Evolutionary conservation across 805 yeast genomes (phyloP).

Genomic region (Schwanniomyces pseudopolymorphus): DNA sequence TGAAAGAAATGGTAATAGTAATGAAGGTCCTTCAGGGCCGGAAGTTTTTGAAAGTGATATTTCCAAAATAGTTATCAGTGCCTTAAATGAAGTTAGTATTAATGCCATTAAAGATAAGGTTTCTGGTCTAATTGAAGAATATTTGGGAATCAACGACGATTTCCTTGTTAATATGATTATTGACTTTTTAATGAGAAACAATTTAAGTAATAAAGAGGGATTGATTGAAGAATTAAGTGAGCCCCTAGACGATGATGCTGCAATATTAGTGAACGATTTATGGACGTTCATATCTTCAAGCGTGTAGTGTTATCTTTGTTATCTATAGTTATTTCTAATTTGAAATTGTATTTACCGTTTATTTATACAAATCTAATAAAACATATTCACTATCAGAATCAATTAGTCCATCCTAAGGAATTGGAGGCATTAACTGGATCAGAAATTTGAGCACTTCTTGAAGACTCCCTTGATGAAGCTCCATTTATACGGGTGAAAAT

Average conservation of each 20-base stretch:
- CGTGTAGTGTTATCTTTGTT: no score
- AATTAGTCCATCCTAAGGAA: slow-evolving; percentile 64
- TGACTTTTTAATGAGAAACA: slow-evolving; percentile 31
- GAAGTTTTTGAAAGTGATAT: slow-evolving; percentile 1
- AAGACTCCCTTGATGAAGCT: slow-evolving; percentile 17
- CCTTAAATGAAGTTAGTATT: slow-evolving; percentile 12
- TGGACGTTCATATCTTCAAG: slow-evolving; percentile 22
- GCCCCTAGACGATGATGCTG: slow-evolving; percentile 51
- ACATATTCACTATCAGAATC: neutral
- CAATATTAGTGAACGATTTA: slow-evolving; percentile 39
- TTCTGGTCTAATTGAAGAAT: slow-evolving; percentile 47
- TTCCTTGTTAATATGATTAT: slow-evolving; percentile 46
- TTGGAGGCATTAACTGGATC: slow-evolving; percentile 70
- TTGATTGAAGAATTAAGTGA: slow-evolving; percentile 49
- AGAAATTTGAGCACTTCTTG: slow-evolving; percentile 50
- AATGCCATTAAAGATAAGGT: slow-evolving; percentile 33
- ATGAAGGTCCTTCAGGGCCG: no score
- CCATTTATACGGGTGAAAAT: slow-evolving; percentile 25
- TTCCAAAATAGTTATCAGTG: slow-evolving; percentile 6
- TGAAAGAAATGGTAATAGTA: neutral
- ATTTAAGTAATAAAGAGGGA: slow-evolving; percentile 28
- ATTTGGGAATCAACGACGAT: slow-evolving; percentile 53
- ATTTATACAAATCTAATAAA: neutral
- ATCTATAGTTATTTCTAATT: no score
- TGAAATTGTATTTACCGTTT: no score